phyloP scores from a whole-genome alignment of 768 basidiomycete species.

The Hypholoma sublateritium region DNA sequence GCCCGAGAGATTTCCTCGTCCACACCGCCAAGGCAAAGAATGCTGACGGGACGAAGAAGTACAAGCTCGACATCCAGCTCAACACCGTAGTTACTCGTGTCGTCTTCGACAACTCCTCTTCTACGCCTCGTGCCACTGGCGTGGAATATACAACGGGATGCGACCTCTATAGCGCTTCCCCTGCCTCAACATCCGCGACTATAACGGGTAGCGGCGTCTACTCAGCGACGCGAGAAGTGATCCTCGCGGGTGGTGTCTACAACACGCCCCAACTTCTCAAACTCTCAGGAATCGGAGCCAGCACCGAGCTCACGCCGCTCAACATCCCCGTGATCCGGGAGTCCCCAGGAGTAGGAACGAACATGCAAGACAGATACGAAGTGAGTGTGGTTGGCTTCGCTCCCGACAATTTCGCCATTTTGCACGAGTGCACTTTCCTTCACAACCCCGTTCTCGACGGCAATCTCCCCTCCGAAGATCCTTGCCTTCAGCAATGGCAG shows the following conservation, averaged over 20 bases:
- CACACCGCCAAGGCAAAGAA: conserved; percentile 3
- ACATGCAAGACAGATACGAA: conserved; percentile 44
- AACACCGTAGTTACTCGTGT: conserved; percentile 57
- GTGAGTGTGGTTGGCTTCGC: conserved; percentile 5
- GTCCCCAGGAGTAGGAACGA: conserved; percentile 57
- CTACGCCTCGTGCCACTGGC: conserved; percentile 34
- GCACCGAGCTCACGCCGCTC: conserved; percentile 40
- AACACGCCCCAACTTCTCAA: conserved; percentile 52
- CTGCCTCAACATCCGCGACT: neutral
- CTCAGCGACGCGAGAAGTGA: conserved; percentile 56
- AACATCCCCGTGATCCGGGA: conserved; percentile 42
- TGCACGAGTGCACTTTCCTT: conserved; percentile 6
- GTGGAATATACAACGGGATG: conserved; percentile 32
- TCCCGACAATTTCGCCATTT: neutral
- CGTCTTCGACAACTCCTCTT: conserved; percentile 48
- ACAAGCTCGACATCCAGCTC: conserved; percentile 58
- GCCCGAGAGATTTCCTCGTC: conserved; percentile 4
- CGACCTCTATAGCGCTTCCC: conserved; percentile 5
- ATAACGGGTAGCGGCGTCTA: conserved; percentile 34
- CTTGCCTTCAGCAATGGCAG: conserved; percentile 9
- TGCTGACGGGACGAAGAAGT: conserved; percentile 2
- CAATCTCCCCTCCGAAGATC: neutral
- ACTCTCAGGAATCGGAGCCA: conserved; percentile 54
- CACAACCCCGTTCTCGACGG: neutral
- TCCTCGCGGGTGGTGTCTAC: conserved; percentile 47